Conservation (phyloP, 140 eudicot species). For the Bidens hawaiensis region DNA sequence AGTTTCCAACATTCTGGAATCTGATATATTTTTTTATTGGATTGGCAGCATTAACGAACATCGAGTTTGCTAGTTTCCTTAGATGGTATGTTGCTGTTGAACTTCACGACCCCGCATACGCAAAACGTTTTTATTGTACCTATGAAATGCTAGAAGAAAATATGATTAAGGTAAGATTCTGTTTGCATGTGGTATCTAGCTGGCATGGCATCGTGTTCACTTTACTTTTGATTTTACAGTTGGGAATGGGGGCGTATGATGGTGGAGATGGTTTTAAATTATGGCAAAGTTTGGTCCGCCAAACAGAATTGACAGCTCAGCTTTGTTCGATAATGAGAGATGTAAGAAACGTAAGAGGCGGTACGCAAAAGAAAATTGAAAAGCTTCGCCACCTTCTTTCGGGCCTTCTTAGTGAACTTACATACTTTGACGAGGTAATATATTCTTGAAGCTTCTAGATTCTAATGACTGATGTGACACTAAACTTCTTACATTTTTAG, state of each 20-base stretch:
- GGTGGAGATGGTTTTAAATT: conserved; percentile 77
- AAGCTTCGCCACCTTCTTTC: conserved; percentile 94
- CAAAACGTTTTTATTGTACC: conserved; percentile 87
- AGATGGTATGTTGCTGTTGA: conserved; percentile 99
- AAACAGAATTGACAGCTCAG: conserved; percentile 96
- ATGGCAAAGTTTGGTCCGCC: conserved; percentile 98
- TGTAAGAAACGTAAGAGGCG: conserved; percentile 86
- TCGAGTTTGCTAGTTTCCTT: conserved; percentile 94
- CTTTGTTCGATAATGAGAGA: conserved; percentile 92
- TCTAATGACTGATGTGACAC: no score
- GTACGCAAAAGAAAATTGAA: conserved; percentile 93
- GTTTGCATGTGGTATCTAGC: conserved; percentile 28
- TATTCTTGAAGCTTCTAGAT: no score
- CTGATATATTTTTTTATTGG: conserved; percentile 1
- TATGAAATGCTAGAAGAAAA: conserved; percentile 85
- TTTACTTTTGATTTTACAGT: conserved; percentile 34
- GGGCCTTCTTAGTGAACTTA: conserved; percentile 94
- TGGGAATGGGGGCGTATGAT: conserved; percentile 56
- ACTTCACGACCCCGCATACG: conserved; percentile 95
- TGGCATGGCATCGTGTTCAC: neutral
- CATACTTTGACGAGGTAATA: conserved; percentile 96
- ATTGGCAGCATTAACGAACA: conserved; percentile 73
- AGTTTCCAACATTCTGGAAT: conserved; percentile 3
- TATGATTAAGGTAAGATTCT: conserved; percentile 70
- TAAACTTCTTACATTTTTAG: conserved; percentile 39